phyloP scores from a whole-genome alignment of 805 yeast genomes.

The Starmerella tilneyi region DNA sequence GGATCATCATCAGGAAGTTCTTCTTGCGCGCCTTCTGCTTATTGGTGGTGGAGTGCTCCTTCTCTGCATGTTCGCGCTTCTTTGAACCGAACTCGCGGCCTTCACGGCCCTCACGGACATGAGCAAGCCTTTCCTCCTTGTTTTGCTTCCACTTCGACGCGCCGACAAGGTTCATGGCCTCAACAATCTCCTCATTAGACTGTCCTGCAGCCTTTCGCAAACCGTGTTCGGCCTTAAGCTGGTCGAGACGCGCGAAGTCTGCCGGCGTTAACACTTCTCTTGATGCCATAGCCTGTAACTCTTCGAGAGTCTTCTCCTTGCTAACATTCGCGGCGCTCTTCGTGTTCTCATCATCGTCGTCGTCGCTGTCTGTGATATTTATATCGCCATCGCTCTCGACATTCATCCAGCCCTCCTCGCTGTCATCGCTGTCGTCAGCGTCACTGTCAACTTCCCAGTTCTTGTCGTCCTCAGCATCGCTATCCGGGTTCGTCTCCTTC shows the following conservation, averaged over 20 bases:
- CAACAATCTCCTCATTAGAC: slow-evolving; percentile 73
- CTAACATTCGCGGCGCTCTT: slow-evolving; percentile 14
- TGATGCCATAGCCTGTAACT: slow-evolving; percentile 53
- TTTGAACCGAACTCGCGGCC: slow-evolving; percentile 86
- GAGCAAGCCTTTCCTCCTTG: slow-evolving; percentile 83
- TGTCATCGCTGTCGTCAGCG: slow-evolving; percentile 39
- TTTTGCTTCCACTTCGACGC: slow-evolving; percentile 67
- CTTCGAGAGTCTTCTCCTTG: slow-evolving; percentile 30
- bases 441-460: slow-evolving; percentile 36
- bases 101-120: slow-evolving; percentile 81
- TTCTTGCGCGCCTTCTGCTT: slow-evolving; percentile 94
- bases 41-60: slow-evolving; percentile 82
- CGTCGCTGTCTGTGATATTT: slow-evolving; percentile 37
- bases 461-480: slow-evolving; percentile 42
- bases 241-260: slow-evolving; percentile 91
- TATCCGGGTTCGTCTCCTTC: slow-evolving; percentile 53
- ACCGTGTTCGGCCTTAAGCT: slow-evolving; percentile 75
- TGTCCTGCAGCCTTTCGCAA: slow-evolving; percentile 56
- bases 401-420: slow-evolving; percentile 62
- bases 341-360: slow-evolving; percentile 32
- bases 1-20: slow-evolving; percentile 98
- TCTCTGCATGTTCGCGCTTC: slow-evolving; percentile 54
- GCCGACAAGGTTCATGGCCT: slow-evolving; percentile 66
- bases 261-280: slow-evolving; percentile 88
- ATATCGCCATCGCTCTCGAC: slow-evolving; percentile 46